These are phyloP conservation scores for Syzygium malaccense DNA, from an alignment of 441 rosid species.

Conservation along the genomic window DNA sequence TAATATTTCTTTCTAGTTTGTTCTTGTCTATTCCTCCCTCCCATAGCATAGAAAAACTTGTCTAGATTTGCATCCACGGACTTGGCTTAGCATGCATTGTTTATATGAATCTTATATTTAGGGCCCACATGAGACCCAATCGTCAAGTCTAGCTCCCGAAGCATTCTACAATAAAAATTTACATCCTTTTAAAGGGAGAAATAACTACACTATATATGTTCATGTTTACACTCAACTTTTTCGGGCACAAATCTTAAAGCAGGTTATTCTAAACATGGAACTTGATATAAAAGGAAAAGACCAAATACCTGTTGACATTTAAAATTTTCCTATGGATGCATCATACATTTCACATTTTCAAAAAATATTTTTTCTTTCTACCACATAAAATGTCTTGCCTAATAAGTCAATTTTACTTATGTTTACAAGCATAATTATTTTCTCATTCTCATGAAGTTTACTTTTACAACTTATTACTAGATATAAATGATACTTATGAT, in stretches of 20 bases:
- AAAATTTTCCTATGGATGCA: too few species aligned
- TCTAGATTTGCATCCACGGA: not conserved
- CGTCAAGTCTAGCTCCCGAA: not conserved
- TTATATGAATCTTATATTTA: not conserved
- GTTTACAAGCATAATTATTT: not conserved
- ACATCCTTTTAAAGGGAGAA: not conserved
- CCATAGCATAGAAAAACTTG: not conserved
- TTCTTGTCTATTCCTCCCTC: not conserved
- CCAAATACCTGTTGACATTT: not conserved
- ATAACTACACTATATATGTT: not conserved
- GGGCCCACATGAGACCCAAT: not conserved
- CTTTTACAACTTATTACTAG: not conserved
- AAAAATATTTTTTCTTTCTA: not conserved
- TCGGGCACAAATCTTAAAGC: not conserved
- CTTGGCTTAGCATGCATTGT: too few species aligned
- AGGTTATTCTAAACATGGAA: not conserved
- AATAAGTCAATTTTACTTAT: not conserved
- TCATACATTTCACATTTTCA: not conserved
- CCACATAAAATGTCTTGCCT: not conserved
- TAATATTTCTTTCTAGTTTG: not conserved
- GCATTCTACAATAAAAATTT: not conserved
- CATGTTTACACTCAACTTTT: not conserved
- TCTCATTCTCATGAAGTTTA: not conserved
- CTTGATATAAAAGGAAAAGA: not conserved
- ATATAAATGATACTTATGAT: not conserved